Base-by-base conservation (phyloP, 2,329 filamentous ascomycete genomes). In the Cercospora berteroae region DNA sequence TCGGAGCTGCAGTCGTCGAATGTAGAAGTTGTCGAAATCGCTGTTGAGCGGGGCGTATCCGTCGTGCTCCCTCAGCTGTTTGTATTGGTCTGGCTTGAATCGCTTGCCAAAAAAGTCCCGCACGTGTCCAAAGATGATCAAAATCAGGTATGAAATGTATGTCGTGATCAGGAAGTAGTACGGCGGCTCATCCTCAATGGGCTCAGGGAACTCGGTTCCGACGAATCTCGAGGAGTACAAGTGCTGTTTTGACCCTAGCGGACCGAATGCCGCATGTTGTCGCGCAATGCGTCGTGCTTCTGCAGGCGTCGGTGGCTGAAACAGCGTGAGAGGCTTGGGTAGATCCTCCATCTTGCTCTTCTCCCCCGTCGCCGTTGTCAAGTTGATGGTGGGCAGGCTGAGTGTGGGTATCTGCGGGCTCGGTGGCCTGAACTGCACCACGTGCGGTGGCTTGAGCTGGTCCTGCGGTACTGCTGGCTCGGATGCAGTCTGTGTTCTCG, bases 21-120 rank as follows among this genome's bases (percentile, higher is more conserved):
- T 92, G 81, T 99, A 99, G 80, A 99, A 99, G 80, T 94, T 98
- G 83, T 99, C 95, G 77, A 99, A 99, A 80, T 99, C 95, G 75
- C 93, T 96, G 80, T 97, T 98, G 71, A 99, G 85, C 2, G 95
- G 93, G 10, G 94, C 95, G 77, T 97, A 98, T 70, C 95, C 95
- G 78, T 97, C 92, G 72, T 88, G 87, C 42, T 90, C 86, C 77
- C 91, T 91, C 75, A 98, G 84, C 74, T 95, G 90, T 77, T 88
- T 89, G 81, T 98, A 98, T 76, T 93, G 90, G 77, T 91, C 88
- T 79, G 93, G 88, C 77, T 90, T 90, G 81, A 99, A 97, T 69
- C 92, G 88, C 85, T 98, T 97, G 79, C 95, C 94, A 78, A 99
- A 98, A 82, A 97, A 98, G 79, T 99, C 95, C 78, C 94, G 89